phyloP scores from a whole-genome alignment of 192 early-diverging fungal genomes.

The Jimgerdemannia lactiflua region DNA sequence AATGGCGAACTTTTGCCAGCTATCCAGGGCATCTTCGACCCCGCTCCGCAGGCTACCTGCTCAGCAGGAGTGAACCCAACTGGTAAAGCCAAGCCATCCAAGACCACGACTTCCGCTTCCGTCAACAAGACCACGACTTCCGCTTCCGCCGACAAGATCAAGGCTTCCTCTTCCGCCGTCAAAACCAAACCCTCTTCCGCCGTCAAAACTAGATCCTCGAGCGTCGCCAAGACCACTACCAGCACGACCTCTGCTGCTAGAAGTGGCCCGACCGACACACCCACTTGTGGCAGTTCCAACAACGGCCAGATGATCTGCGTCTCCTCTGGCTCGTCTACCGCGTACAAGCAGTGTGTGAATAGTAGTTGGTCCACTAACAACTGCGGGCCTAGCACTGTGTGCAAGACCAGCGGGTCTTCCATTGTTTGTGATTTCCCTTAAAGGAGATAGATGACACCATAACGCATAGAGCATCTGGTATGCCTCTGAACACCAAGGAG shows the following conservation, averaged over 20 bases:
- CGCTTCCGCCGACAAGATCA: not conserved
- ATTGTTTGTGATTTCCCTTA: constrained; percentile 18
- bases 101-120: not conserved
- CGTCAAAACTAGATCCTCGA: not conserved
- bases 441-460: not conserved
- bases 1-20: constrained; percentile 58
- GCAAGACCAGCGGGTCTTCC: constrained; percentile 3
- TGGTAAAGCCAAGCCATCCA: not conserved
- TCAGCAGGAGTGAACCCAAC: not conserved
- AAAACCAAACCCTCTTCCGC: not conserved
- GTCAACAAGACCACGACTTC: not conserved
- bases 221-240: not conserved
- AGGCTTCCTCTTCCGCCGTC: not conserved
- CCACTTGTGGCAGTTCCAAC: constrained; percentile 1
- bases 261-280: not conserved
- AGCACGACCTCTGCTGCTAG: not conserved
- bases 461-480: not conserved
- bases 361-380: not conserved
- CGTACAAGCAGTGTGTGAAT: constrained; percentile 9
- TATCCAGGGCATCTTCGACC: constrained; percentile 19
- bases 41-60: not conserved
- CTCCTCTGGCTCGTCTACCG: not conserved
- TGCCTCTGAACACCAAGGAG: not conserved
- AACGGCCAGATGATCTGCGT: constrained; percentile 8
- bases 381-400: constrained; percentile 14